A percentile compares a stretch with the other conserved stretches of the same genome.
phyloP scores from a whole-genome alignment of 176 grass and related monocot species.

The Ensete glaucum region DNA sequence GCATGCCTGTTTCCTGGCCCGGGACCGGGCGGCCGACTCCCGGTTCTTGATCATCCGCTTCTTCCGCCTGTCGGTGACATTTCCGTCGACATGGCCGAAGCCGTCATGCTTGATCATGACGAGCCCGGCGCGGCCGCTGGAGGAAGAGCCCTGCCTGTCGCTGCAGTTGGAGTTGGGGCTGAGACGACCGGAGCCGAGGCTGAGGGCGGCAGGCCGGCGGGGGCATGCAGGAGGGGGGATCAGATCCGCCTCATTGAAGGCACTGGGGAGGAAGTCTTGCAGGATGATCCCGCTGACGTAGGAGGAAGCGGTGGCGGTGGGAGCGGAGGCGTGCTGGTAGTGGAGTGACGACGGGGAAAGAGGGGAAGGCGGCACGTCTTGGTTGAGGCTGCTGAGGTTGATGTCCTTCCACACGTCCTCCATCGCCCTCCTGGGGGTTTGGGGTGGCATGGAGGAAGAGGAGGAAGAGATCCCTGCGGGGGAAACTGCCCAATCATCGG shows the following conservation, averaged over 20 bases:
- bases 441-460: background rate
- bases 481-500: background rate
- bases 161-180: background rate
- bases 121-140: too few species aligned
- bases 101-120: too few species aligned
- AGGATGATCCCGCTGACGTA: background rate
- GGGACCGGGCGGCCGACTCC: conserved; percentile 60
- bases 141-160: background rate
- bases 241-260: background rate
- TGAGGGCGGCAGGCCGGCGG: background rate
- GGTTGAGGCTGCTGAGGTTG: background rate
- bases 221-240: background rate
- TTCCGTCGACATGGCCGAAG: background rate
- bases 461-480: background rate
- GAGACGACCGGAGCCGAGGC: background rate
- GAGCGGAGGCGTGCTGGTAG: background rate
- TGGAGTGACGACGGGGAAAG: background rate
- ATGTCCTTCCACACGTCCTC: conserved; percentile 8
- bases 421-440: background rate
- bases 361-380: background rate
- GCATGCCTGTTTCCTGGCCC: conserved; percentile 48
- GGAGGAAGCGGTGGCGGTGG: background rate
- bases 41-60: conserved; percentile 78
- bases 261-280: background rate
- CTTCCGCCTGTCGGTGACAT: conserved; percentile 26